Conservation (phyloP, 2,329 filamentous ascomycete genomes). For the Rutstroemia sp. region DNA sequence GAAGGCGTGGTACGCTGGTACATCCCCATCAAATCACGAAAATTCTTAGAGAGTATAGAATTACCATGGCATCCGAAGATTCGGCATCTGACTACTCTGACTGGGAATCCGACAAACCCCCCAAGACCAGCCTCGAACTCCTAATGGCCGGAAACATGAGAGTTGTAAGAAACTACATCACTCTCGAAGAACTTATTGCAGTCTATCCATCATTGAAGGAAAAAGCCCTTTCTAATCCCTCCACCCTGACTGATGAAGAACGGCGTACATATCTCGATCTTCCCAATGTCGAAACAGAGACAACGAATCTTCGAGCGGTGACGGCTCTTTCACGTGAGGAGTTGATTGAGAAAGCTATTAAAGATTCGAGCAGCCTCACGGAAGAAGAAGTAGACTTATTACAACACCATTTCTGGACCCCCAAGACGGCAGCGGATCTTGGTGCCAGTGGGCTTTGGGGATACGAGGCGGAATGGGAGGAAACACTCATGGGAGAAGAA, state of each 20-base stretch:
- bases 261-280: slow-evolving; percentile 7
- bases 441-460: too few relatives aligned
- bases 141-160: slow-evolving; percentile 1
- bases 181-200: slow-evolving; percentile 4
- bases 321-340: slow-evolving; percentile 4
- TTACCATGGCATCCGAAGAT: too few relatives aligned
- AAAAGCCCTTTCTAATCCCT: slow-evolving; percentile 4
- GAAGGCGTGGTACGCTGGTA: too few relatives aligned
- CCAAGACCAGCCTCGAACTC: background rate
- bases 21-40: too few relatives aligned
- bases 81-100: too few relatives aligned
- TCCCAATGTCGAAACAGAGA: slow-evolving; percentile 5
- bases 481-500: too few relatives aligned
- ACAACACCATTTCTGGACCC: slow-evolving; percentile 5
- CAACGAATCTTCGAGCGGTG: slow-evolving; percentile 3
- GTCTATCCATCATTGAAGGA: slow-evolving; percentile 8
- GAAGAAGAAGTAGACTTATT: background rate
- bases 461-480: too few relatives aligned
- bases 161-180: slow-evolving; percentile 4
- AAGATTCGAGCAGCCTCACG: background rate
- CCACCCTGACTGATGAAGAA: slow-evolving; percentile 2
- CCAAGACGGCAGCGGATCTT: background rate
- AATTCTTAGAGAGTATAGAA: too few relatives aligned
- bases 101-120: too few relatives aligned
- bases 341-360: slow-evolving; percentile 7